These are phyloP conservation scores for Nephelium lappaceum DNA, from an alignment of 345 rosid genomes.

Conservation along the genomic window DNA sequence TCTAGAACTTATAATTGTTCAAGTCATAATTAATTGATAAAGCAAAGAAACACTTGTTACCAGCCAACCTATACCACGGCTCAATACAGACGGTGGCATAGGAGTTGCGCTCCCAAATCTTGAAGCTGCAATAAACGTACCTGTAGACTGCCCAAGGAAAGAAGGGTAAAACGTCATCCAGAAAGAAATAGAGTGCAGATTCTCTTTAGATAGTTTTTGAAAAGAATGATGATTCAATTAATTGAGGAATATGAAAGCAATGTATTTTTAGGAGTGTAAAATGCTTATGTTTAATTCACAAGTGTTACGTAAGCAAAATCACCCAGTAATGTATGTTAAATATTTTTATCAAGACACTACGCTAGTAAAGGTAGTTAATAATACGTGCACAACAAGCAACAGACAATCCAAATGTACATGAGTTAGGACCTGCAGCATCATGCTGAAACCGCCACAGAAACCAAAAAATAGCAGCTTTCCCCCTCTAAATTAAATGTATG, in stretches of 20 bases:
- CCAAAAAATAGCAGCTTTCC: not conserved
- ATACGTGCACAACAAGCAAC: not conserved
- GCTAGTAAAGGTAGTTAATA: not conserved
- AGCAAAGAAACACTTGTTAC: constrained; percentile 27
- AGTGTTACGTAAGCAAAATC: not conserved
- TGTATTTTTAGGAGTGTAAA: not conserved
- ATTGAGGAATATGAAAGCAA: not conserved
- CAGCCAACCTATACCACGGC: constrained; percentile 92
- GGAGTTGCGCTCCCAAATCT: constrained; percentile 86
- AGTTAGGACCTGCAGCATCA: not conserved
- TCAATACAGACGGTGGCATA: constrained; percentile 71
- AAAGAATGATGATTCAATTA: constrained; percentile 1
- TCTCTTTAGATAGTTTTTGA: not conserved
- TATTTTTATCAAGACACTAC: not conserved
- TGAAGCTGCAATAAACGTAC: constrained; percentile 71
- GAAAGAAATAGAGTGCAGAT: not conserved
- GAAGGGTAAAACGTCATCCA: not conserved
- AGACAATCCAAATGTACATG: not conserved
- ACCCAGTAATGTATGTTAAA: not conserved
- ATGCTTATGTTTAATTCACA: not conserved
- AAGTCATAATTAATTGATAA: not conserved
- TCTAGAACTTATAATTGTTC: not conserved
- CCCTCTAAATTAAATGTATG: not conserved
- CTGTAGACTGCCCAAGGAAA: constrained; percentile 63
- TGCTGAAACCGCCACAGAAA: not conserved